Conservation (phyloP, 2,329 filamentous ascomycete genomes). For the Trichoderma sp. region DNA sequence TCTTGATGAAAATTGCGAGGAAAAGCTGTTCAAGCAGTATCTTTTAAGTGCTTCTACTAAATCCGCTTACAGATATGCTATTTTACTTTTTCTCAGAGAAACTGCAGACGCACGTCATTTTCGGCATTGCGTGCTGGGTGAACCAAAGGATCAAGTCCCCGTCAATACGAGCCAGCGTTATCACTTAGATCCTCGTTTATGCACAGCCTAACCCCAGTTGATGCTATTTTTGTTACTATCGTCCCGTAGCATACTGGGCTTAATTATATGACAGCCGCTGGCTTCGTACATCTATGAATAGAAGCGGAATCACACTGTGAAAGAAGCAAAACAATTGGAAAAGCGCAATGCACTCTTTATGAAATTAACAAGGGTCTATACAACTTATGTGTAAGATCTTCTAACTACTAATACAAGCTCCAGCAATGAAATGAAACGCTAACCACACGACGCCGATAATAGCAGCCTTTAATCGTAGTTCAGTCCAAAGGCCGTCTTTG, state of each 20-base stretch:
- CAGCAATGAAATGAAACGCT: neutral
- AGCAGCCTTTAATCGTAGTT: neutral
- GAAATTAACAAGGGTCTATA: slow-evolving; percentile 12
- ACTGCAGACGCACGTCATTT: neutral
- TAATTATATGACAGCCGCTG: neutral
- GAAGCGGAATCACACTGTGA: neutral
- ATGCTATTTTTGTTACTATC: neutral
- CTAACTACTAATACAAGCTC: neutral
- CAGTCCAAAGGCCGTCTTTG: slow-evolving; percentile 54
- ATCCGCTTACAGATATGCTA: neutral
- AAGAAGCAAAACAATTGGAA: neutral
- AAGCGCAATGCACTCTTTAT: neutral
- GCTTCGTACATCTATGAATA: neutral
- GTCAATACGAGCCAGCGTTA: slow-evolving; percentile 8
- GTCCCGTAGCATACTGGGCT: neutral
- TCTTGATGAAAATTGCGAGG: neutral
- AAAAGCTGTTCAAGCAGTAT: neutral
- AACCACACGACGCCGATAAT: neutral
- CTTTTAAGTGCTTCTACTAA: neutral
- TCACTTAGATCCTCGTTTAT: slow-evolving; percentile 16
- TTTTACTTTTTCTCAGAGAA: neutral
- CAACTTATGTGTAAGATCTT: neutral
- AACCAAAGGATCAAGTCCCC: neutral
- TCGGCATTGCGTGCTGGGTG: slow-evolving; percentile 9
- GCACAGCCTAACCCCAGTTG: slow-evolving; percentile 14